A percentile compares a stretch with the other conserved stretches of the same genome.
These are phyloP conservation scores for Thecaphora thlaspeos DNA, from an alignment of 1,284 basidiomycete genomes.

Conservation along the genomic window DNA sequence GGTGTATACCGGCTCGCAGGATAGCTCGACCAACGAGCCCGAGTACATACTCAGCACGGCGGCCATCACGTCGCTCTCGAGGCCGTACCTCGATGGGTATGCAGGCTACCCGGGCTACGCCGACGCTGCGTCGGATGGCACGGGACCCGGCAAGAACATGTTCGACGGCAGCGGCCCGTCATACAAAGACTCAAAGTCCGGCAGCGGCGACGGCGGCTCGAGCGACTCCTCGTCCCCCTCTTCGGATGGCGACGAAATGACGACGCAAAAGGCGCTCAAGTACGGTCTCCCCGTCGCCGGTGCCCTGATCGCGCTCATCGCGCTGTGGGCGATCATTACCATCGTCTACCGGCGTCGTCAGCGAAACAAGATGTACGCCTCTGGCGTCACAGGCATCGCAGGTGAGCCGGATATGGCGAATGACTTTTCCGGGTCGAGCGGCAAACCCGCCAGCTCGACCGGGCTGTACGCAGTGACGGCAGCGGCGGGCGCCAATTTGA, in stretches of 20 bases:
- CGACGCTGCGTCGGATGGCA: slow-evolving; percentile 1
- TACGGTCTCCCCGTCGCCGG: slow-evolving; percentile 31
- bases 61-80: slow-evolving; percentile 12
- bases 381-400: neutral
- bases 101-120: slow-evolving; percentile 23
- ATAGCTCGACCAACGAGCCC: slow-evolving; percentile 17
- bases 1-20: slow-evolving; percentile 45
- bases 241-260: neutral
- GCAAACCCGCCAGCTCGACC: neutral
- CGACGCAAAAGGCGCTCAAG: slow-evolving; percentile 13
- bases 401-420: neutral
- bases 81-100: slow-evolving; percentile 18
- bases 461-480: neutral
- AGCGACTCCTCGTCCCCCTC: slow-evolving; percentile 7
- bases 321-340: slow-evolving; percentile 16
- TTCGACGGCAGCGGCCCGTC: slow-evolving; percentile 14
- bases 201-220: slow-evolving; percentile 1
- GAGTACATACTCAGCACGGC: slow-evolving; percentile 22
- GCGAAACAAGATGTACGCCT: neutral
- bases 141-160: slow-evolving; percentile 6
- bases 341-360: slow-evolving; percentile 2
- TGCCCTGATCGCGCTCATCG: slow-evolving; percentile 15
- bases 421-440: neutral
- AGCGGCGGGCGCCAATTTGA: neutral
- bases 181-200: neutral